Evolutionary conservation across 2,329 filamentous ascomycete species (phyloP).

Genomic region (Elsinoe arachidis): DNA sequence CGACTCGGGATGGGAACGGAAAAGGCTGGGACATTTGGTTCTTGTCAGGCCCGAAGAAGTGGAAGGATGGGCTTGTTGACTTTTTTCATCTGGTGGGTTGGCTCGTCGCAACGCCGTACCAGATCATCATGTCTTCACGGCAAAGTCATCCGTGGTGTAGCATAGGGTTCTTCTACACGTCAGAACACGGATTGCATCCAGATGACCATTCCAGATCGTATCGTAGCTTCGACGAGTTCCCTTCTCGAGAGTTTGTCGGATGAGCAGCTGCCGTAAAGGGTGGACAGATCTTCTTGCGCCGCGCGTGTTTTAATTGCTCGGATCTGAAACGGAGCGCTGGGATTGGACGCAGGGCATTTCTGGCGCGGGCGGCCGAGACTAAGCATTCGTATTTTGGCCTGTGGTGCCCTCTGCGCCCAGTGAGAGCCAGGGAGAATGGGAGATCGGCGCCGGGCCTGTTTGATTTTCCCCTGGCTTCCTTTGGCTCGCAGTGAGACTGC

Average conservation of each 20-base stretch:
- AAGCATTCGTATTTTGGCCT: neutral
- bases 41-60: neutral
- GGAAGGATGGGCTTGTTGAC: neutral
- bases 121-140: neutral
- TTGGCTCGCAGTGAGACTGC: neutral
- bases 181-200: neutral
- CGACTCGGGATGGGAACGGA: neutral
- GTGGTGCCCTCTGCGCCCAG: neutral
- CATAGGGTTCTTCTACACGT: neutral
- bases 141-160: neutral
- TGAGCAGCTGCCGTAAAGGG: neutral
- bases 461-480: neutral
- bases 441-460: constrained; percentile 1
- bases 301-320: constrained; percentile 1
- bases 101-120: neutral
- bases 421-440: no score
- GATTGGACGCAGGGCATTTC: neutral
- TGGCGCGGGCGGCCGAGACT: neutral
- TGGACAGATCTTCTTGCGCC: neutral
- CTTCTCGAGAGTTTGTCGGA: neutral
- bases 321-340: neutral
- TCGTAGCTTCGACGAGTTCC: neutral
- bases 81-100: neutral
- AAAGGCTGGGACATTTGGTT: neutral
- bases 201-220: neutral